A percentile compares a stretch with the other conserved stretches of the same genome.
Evolutionary conservation across 495 filamentous ascomycete genomes (phyloP).

Genomic region (Stereocaulon alpinum): DNA sequence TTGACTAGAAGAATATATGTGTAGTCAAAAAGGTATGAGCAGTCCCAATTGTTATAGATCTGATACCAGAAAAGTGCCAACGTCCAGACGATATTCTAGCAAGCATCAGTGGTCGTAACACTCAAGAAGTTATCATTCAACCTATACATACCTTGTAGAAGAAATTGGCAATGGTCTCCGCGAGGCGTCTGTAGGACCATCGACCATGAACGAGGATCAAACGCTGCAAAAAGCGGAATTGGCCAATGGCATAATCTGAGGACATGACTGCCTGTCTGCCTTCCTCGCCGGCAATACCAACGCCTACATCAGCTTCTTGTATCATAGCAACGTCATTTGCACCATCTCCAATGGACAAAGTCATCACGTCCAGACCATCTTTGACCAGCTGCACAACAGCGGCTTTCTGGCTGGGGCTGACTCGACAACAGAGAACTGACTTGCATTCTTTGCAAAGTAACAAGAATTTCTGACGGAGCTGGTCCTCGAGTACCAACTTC

Average conservation of each 20-base stretch:
- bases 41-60: constrained; percentile 89
- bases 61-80: constrained; percentile 98
- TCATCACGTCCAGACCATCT: constrained; percentile 89
- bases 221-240: constrained; percentile 89
- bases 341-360: constrained; percentile 90
- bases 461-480: constrained; percentile 81
- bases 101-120: constrained; percentile 15
- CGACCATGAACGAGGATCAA: constrained; percentile 91
- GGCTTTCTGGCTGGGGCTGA: constrained; percentile 93
- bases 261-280: constrained; percentile 97
- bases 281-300: constrained; percentile 96
- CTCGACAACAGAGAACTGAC: constrained; percentile 93
- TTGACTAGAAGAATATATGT: constrained; percentile 96
- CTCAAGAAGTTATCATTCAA: background rate
- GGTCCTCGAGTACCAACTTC: constrained; percentile 75
- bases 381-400: constrained; percentile 97
- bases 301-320: constrained; percentile 95
- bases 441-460: constrained; percentile 96
- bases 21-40: constrained; percentile 93
- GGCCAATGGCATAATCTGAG: constrained; percentile 95
- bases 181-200: constrained; percentile 90
- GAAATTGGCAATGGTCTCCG: constrained; percentile 94
- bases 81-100: constrained; percentile 91
- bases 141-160: constrained; percentile 73
- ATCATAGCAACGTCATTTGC: constrained; percentile 99